These are phyloP conservation scores for Circinella minor DNA, from an alignment of 371 early-diverging fungal species.

Conservation along the genomic window DNA sequence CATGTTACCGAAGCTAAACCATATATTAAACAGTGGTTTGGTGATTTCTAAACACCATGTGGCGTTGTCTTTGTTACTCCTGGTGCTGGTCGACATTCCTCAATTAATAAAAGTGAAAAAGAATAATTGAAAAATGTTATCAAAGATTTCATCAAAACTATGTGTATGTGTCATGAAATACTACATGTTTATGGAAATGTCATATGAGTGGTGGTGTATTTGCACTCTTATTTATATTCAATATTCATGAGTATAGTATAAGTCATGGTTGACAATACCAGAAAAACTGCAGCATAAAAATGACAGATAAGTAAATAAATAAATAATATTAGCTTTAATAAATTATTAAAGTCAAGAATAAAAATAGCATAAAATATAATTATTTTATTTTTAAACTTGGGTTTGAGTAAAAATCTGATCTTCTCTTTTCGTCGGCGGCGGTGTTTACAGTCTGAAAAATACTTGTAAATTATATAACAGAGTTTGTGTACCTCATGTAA, in stretches of 20 bases:
- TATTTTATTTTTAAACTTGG: no score
- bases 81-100: slow-evolving; percentile 13
- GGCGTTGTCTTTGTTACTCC: slow-evolving; percentile 24
- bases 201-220: slow-evolving; percentile 4
- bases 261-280: no score
- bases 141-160: neutral
- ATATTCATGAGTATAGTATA: slow-evolving; percentile 5
- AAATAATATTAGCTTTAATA: no score
- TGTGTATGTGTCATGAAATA: neutral
- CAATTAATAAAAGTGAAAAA: neutral
- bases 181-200: neutral
- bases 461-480: no score
- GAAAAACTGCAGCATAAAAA: no score
- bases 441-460: no score
- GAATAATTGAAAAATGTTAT: neutral
- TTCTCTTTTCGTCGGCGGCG: no score
- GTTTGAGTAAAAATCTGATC: no score
- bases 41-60: slow-evolving; percentile 21
- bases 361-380: no score
- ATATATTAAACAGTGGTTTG: slow-evolving; percentile 49
- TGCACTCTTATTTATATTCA: neutral
- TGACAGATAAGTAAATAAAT: no score
- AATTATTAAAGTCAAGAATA: no score
- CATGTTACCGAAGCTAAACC: slow-evolving; percentile 59
- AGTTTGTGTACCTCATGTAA: no score